Conservation (phyloP, 805 yeast species). For the Spathaspora boniae region DNA sequence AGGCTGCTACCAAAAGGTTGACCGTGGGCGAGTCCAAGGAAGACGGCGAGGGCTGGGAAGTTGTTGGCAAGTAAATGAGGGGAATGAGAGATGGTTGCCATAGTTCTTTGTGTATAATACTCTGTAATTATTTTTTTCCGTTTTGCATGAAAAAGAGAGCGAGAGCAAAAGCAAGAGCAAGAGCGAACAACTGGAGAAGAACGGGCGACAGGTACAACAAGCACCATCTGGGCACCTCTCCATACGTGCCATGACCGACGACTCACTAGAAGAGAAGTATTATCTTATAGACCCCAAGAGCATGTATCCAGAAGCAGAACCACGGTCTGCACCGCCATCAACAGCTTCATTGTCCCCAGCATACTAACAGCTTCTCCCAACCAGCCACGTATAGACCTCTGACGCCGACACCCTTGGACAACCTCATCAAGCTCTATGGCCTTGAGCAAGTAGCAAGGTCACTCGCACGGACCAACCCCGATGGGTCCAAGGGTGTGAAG, state of each 20-base stretch:
- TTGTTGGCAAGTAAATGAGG: conserved; percentile 26
- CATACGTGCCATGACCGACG: neutral
- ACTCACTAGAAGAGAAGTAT: neutral
- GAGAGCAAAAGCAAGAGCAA: neutral
- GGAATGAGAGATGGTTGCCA: neutral
- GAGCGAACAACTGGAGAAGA: no score
- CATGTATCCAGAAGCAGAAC: neutral
- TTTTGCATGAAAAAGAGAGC: neutral
- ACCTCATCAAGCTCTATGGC: conserved; percentile 67
- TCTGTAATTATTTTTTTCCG: neutral
- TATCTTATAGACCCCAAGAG: conserved; percentile 6
- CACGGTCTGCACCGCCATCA: neutral
- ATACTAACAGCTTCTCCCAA: neutral
- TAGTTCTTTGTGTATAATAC: no score
- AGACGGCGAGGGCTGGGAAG: conserved; percentile 33
- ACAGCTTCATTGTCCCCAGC: neutral
- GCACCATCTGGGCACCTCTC: neutral
- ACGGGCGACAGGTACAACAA: neutral
- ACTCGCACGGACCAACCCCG: conserved; percentile 82
- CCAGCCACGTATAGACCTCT: conserved; percentile 25
- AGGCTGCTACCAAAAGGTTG: conserved; percentile 23
- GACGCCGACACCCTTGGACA: conserved; percentile 68
- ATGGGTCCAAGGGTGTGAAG: conserved; percentile 89
- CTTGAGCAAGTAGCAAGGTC: conserved; percentile 67
- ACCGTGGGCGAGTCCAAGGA: conserved; percentile 21